Percentiles rank a stretch among this genome's conserved stretches.
Evolutionary conservation across 2,329 filamentous ascomycete genomes (phyloP).

Genomic region (Fusarium sp.): DNA sequence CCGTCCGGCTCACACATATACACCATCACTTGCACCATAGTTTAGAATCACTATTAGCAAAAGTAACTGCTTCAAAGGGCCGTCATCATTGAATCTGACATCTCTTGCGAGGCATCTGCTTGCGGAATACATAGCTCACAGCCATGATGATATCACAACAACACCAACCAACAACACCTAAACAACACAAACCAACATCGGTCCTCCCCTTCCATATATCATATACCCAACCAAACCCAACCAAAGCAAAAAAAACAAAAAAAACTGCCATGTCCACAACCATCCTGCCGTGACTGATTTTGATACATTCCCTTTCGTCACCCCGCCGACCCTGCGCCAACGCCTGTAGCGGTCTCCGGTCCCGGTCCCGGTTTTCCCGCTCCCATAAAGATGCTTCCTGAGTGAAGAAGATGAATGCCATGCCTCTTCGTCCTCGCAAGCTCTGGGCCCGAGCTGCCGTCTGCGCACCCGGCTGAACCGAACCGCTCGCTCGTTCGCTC

Average conservation of each 20-base stretch:
- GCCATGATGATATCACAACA: conserved; percentile 1
- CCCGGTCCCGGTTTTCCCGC: conserved; percentile 22
- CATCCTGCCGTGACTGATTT: conserved; percentile 37
- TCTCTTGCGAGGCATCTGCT: conserved; percentile 20
- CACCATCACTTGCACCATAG: not conserved
- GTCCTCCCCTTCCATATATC: conserved; percentile 25
- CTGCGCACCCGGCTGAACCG: not conserved
- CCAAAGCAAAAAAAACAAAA: conserved; percentile 29
- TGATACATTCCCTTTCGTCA: conserved; percentile 44
- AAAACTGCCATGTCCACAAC: conserved; percentile 7
- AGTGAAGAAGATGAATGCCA: conserved; percentile 15
- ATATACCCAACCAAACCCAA: conserved; percentile 40
- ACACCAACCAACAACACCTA: conserved; percentile 8
- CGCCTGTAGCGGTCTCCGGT: conserved; percentile 39
- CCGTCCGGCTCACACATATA: not conserved
- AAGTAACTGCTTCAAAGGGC: conserved; percentile 11
- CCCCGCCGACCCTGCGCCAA: conserved; percentile 42
- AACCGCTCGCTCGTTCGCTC: not conserved
- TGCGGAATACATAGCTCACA: conserved; percentile 20
- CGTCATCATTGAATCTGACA: conserved; percentile 31
- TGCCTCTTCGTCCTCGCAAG: conserved; percentile 9
- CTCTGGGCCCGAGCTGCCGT: not conserved
- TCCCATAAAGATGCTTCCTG: conserved; percentile 31
- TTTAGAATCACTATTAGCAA: not conserved
- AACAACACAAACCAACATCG: not conserved